Base-by-base conservation (phyloP, 768 basidiomycete species). In the Neoboletus magnificus region DNA sequence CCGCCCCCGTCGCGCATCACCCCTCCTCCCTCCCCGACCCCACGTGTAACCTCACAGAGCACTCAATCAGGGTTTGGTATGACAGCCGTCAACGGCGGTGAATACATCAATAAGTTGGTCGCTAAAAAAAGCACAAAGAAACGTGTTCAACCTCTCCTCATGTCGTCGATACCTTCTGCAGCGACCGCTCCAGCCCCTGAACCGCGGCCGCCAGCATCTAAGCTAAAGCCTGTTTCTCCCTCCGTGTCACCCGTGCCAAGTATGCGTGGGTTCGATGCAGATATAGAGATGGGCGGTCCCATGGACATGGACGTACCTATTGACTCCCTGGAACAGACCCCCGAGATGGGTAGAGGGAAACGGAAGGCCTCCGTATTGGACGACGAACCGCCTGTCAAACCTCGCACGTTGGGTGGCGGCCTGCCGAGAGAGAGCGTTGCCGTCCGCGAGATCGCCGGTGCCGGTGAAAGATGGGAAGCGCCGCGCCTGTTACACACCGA, bases 71-170 rank as follows among this genome's bases (percentile, higher is more conserved):
- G 76, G 12, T 82, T 82, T 57, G 77, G 73, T 46, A 52, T 54
- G 22, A 57, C 63, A 16, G 71, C 69, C 50, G 70, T 71, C 48
- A 74, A 73, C 50, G 73, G 76, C 2, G 82, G 79, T 16, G 87
- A 89, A 68, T 76, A 80, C 45, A 79, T 91, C 43, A 88, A 91
- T 61, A 80, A 82, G 55, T 79, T 91, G 13, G 83, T 91, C 9
- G 89, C 89, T 47, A 89, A 90, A 68, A 81, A 88, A 52, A 82
- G 78, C 50, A 79, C 74, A 2, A 89, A 89, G 74, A 88, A 87
- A 68, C 81, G 89, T 48, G 77, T 78, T n/a, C 79, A 78, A 58
- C 79, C 81, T 25, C 66, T 73, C 22, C 73, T 74, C 60, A 61
- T 75, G 46, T 71, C 71, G 12, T 59, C 67, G 6, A 67, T 74